A percentile compares a stretch with the other conserved stretches of the same genome.
Evolutionary conservation across 441 rosid species (phyloP).

Genomic region (Aleurites moluccanus): DNA sequence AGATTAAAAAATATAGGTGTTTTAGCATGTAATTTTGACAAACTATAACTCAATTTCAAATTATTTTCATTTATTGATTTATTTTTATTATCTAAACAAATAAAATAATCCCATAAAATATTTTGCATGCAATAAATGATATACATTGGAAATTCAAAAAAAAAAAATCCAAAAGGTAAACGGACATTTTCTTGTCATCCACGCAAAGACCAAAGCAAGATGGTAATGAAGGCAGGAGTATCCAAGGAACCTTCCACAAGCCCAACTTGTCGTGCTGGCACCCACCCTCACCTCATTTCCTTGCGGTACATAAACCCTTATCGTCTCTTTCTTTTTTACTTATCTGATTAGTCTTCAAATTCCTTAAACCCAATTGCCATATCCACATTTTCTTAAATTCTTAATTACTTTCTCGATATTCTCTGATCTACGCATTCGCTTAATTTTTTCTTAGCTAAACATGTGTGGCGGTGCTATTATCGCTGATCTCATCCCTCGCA

Average conservation of each 20-base stretch:
- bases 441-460: neutral
- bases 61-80: no score
- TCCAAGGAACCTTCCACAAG: conserved; percentile 23
- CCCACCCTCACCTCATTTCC: conserved; percentile 1
- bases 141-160: no score
- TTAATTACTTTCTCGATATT: neutral
- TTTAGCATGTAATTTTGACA: no score
- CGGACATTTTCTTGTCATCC: neutral
- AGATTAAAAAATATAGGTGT: no score
- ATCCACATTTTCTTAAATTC: neutral
- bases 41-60: no score
- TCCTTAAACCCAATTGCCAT: conserved; percentile 10
- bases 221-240: neutral
- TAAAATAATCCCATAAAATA: no score
- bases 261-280: conserved; percentile 1
- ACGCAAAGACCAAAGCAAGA: neutral
- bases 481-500: conserved; percentile 46
- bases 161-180: no score
- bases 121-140: no score
- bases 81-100: no score
- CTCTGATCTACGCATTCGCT: neutral
- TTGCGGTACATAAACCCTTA: conserved; percentile 6
- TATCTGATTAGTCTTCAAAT: neutral
- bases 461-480: conserved; percentile 81
- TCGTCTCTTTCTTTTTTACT: neutral